Evolutionary conservation across 495 filamentous ascomycete genomes (phyloP).

Genomic region (Aspergillus indologenus): DNA sequence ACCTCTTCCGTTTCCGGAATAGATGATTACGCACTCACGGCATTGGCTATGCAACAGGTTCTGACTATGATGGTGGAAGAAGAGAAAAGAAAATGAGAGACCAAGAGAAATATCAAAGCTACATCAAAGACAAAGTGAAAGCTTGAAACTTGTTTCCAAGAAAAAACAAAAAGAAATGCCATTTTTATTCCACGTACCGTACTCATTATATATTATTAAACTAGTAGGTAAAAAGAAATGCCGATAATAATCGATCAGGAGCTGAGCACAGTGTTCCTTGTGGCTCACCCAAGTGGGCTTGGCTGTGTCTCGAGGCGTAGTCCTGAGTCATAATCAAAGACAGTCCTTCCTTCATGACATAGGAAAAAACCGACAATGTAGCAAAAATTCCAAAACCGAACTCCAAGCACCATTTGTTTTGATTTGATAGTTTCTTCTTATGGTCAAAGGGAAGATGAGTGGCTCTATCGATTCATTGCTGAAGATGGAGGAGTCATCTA

Average conservation of each 20-base stretch:
- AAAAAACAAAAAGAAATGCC: background rate
- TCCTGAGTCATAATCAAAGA: background rate
- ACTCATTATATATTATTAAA: background rate
- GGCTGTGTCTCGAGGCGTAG: background rate
- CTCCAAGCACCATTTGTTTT: conserved; percentile 4
- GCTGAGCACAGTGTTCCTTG: background rate
- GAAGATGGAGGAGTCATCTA: conserved; percentile 22
- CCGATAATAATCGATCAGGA: background rate
- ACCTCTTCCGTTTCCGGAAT: too few species aligned
- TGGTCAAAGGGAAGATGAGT: background rate
- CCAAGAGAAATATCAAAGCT: too few species aligned
- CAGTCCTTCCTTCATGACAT: background rate
- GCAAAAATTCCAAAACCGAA: conserved; percentile 1
- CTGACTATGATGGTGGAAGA: too few species aligned
- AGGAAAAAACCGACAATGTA: background rate
- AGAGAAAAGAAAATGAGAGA: too few species aligned
- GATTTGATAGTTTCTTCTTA: background rate
- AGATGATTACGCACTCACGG: too few species aligned
- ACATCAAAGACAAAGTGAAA: background rate
- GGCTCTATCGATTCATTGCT: background rate
- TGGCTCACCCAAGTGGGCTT: background rate
- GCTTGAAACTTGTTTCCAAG: background rate
- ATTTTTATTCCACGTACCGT: conserved; percentile 2
- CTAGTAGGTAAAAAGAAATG: background rate
- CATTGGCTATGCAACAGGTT: too few species aligned